phyloP scores from a whole-genome alignment of 75 land plant genomes.

The Sequoia sempervirens region DNA sequence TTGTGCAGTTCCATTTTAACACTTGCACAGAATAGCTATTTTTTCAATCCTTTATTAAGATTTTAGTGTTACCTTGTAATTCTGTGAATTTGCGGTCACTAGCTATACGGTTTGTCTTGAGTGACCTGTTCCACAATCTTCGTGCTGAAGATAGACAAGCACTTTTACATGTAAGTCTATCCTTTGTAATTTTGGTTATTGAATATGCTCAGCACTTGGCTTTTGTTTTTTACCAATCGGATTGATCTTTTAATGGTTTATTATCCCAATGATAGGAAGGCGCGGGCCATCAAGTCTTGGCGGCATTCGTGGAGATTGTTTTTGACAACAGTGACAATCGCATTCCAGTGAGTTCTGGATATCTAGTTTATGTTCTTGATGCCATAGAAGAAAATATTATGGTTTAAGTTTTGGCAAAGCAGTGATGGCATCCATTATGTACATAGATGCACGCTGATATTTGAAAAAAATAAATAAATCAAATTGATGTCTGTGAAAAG shows the following conservation, averaged over 20 bases:
- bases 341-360: constrained; percentile 64
- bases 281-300: constrained; percentile 92
- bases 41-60: constrained; percentile 5
- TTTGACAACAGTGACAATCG: constrained; percentile 98
- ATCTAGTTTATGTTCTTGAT: background rate
- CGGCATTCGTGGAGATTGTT: constrained; percentile 99
- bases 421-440: background rate
- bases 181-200: background rate
- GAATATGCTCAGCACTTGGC: background rate
- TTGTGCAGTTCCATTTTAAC: background rate
- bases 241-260: background rate
- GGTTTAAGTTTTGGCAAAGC: background rate
- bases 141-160: constrained; percentile 94
- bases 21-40: background rate
- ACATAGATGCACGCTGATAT: background rate
- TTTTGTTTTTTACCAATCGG: background rate
- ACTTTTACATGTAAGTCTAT: constrained; percentile 78
- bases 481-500: background rate
- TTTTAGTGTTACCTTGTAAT: background rate
- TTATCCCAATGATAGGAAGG: constrained; percentile 69
- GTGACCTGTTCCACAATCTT: constrained; percentile 88
- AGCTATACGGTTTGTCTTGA: constrained; percentile 98
- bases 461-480: background rate
- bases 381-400: background rate
- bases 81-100: constrained; percentile 9